Conservation (phyloP, 2,329 filamentous ascomycete species). For the Fonsecaea multimorphosa region DNA sequence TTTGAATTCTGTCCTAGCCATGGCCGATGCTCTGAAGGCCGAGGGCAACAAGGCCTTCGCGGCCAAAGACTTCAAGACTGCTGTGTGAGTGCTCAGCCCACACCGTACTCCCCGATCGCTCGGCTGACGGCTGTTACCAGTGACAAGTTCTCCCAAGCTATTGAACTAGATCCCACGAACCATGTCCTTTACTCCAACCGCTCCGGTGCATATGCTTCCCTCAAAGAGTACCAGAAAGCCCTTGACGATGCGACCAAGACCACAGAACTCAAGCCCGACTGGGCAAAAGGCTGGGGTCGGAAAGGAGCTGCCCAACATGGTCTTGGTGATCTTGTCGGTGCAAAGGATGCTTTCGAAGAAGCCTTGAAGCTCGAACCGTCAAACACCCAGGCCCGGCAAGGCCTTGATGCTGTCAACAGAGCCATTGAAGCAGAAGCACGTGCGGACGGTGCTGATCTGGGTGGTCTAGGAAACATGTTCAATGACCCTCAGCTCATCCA, state of each 20-base stretch:
- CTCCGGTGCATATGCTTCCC: slow-evolving; percentile 84
- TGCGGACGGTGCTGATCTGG: slow-evolving; percentile 65
- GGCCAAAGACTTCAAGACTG: slow-evolving; percentile 94
- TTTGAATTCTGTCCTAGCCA: slow-evolving; percentile 41
- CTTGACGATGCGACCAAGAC: slow-evolving; percentile 91
- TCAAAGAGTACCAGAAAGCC: slow-evolving; percentile 84
- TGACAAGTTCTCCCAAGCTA: slow-evolving; percentile 92
- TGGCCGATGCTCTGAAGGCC: slow-evolving; percentile 87
- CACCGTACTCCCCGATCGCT: slow-evolving; percentile 18
- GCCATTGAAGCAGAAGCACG: slow-evolving; percentile 80
- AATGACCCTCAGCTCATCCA: slow-evolving; percentile 86
- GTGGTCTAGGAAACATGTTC: slow-evolving; percentile 89
- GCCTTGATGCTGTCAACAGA: slow-evolving; percentile 81
- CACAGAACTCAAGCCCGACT: slow-evolving; percentile 93
- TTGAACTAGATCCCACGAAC: slow-evolving; percentile 83
- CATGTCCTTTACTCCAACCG: slow-evolving; percentile 98
- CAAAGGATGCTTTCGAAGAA: slow-evolving; percentile 88
- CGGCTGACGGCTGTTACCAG: slow-evolving; percentile 55
- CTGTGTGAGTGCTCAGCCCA: slow-evolving; percentile 72
- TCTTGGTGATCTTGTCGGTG: slow-evolving; percentile 79
- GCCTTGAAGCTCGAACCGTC: slow-evolving; percentile 90
- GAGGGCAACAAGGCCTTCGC: slow-evolving; percentile 98
- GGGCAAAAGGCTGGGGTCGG: slow-evolving; percentile 94
- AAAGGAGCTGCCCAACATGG: slow-evolving; percentile 93
- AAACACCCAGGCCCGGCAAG: slow-evolving; percentile 92